Base-by-base conservation (phyloP, 1,284 basidiomycete genomes). In the Tylopilus sp. region DNA sequence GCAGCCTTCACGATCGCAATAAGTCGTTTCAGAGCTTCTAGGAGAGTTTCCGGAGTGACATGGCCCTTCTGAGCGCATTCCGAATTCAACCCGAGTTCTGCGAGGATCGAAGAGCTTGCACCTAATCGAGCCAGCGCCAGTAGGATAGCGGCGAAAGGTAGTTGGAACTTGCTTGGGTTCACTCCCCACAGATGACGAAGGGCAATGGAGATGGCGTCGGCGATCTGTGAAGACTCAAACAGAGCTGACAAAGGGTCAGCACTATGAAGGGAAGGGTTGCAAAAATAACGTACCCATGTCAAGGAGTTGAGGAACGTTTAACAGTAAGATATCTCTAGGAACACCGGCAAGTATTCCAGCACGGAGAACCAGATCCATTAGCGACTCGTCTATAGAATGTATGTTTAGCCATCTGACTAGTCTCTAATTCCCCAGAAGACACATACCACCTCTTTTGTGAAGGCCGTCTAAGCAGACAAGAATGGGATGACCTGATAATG, bases 1-100 rank as follows among this genome's bases (percentile, higher is more conserved):
- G 77, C 75, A 0, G 68, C 58, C n/a, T 63, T 65, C 10, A 81
- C 49, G 9, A 82, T 63, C n/a, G 60, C 50, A 17, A 81, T 58
- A 30, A 84, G 56, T 15, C 73, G 72, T 56, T 66, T 66, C 18
- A 80, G 51, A 21, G 70, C 57, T 20, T 61, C 59, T 2, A 63
- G 58, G 40, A 72, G 66, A 5, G 53, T 56, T 40, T 46, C 48
- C 28, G 47, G 29, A 34, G 59, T 40, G 7, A 64, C 29, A 12
- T 43, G 12, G 10, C 34, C 46, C 39, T 44, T 58, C 37, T 18
- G 48, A 18, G 14, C 8, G 31, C 21, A n/a, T 30, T 51, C 47
- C 10, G 26, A 43, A 14, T 33, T 26, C 14, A 55, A 60, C 29
- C 62, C 57, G 3, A 57, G 45, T 30, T 46, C 51, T 35, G 62